Evolutionary conservation across 1,284 basidiomycete species (phyloP).

Genomic region (Ceratobasidium sp.): DNA sequence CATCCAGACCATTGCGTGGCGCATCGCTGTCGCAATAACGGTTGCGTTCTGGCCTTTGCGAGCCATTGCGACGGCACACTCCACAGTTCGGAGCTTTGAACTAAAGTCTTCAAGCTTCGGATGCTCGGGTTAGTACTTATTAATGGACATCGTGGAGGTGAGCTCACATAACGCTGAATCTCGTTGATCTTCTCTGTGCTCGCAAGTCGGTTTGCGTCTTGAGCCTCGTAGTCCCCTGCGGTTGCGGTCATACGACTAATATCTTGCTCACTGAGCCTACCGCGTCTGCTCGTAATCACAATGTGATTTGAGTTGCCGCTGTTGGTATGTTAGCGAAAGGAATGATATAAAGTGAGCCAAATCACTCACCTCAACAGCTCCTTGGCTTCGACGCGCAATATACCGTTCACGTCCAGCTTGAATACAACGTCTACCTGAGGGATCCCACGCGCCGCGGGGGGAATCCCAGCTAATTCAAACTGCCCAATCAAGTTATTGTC

Average conservation of each 20-base stretch:
- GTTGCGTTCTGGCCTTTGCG: conserved; percentile 92
- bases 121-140: neutral
- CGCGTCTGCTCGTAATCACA: conserved; percentile 89
- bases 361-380: conserved; percentile 51
- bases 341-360: too few relatives aligned
- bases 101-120: conserved; percentile 77
- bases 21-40: conserved; percentile 73
- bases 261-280: conserved; percentile 86
- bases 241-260: conserved; percentile 93
- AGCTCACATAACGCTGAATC: conserved; percentile 74
- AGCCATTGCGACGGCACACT: conserved; percentile 90
- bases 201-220: conserved; percentile 89
- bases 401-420: conserved; percentile 67
- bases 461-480: conserved; percentile 71
- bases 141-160: neutral
- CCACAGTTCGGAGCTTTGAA: conserved; percentile 89
- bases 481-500: conserved; percentile 73
- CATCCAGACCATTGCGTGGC: conserved; percentile 93
- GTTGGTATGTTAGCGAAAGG: neutral
- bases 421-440: conserved; percentile 69
- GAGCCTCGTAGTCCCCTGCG: conserved; percentile 88
- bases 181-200: conserved; percentile 89
- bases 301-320: conserved; percentile 91
- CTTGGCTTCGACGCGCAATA: conserved; percentile 66
- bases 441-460: conserved; percentile 69